Evolutionary conservation across 306 rosid genomes (phyloP), one percentile per base, ranked within the genome.

Genomic region (Pterocarpus santalinus): DNA sequence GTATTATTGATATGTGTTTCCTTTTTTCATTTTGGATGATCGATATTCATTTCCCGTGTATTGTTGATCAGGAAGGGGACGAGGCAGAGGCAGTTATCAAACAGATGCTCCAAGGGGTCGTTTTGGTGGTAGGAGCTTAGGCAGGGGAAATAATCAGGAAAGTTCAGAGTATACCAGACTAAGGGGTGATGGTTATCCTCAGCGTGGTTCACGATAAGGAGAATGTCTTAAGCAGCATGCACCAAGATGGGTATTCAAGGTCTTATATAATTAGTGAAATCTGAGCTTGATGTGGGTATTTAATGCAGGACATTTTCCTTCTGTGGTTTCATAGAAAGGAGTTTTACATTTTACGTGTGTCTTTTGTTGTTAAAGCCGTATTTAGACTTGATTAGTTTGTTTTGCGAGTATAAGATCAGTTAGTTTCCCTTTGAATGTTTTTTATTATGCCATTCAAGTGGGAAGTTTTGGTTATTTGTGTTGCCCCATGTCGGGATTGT

Each of bases 51-150:
- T 75, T 80, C 17, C 14, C 69, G 51, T 80, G 61, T 53, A 15
- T 51, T 61, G 78, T 51, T 61, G 78, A 74, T 64, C 90, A 89
- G 97, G 98, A 83, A 82, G 97, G 79, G 98, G 98, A 60, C 90
- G 96, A 83, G 95, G 90, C 51, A 83, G 98, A 83, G 87, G 92
- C 16, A 55, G 87, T 78, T 90, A 89, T 84, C 97, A 53, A 78
- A 73, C 90, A 16, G 96, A 90, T 16, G 83, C 97, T 62, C 85
- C 96, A 7, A 86, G 97, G 79, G 98, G 97, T 10, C 93, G 94
- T 28, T 90, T 88, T 78, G 94, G 95, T 28, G 88, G 76, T 62
- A 88, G 97, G 52, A 52, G 89, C 78, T 72, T 72, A 36, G 94
- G 94, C 80, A 84, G 97, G 86, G 97, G 94, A 65, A 65, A 76